Evolutionary conservation across 352 stramenopile genomes (phyloP).

Genomic region (Phytopythium boreale): DNA sequence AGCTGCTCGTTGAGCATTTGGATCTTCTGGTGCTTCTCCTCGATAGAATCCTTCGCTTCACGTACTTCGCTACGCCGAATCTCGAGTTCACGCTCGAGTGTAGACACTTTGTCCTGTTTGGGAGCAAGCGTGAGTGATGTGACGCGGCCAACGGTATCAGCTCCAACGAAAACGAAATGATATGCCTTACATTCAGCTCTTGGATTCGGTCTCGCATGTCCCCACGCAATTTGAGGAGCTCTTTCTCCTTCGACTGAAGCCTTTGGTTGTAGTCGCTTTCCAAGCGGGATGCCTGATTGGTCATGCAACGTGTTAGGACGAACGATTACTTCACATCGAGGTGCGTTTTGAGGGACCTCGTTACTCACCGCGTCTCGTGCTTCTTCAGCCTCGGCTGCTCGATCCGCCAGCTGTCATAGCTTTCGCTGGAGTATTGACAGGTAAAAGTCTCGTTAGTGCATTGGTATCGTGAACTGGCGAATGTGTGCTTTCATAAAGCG

Average conservation of each 20-base stretch:
- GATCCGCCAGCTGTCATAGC: conserved; percentile 39
- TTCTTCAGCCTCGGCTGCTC: conserved; percentile 50
- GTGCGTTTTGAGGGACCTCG: not conserved
- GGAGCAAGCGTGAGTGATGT: not conserved
- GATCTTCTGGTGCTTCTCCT: conserved; percentile 62
- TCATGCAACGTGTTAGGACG: not conserved
- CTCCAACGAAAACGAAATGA: not conserved
- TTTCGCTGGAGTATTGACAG: conserved; percentile 30
- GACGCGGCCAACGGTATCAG: not conserved
- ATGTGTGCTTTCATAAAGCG: not conserved
- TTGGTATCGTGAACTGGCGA: no score
- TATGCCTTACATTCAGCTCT: conserved; percentile 37
- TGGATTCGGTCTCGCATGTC: conserved; percentile 52
- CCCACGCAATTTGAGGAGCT: conserved; percentile 39
- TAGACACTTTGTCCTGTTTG: conserved; percentile 15
- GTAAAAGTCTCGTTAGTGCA: not conserved
- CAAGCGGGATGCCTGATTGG: conserved; percentile 30
- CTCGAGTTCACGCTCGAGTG: conserved; percentile 56
- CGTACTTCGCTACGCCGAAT: conserved; percentile 50
- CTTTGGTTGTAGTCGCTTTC: conserved; percentile 47
- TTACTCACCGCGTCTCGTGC: conserved; percentile 46
- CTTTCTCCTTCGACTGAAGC: conserved; percentile 49
- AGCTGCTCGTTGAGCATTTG: conserved; percentile 70
- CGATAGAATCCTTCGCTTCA: conserved; percentile 57
- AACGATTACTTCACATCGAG: not conserved